Evolutionary conservation across 164 flowering plant species (phyloP), one percentile per base, ranked within the genome.

Genomic region (Nymphaea colorata): DNA sequence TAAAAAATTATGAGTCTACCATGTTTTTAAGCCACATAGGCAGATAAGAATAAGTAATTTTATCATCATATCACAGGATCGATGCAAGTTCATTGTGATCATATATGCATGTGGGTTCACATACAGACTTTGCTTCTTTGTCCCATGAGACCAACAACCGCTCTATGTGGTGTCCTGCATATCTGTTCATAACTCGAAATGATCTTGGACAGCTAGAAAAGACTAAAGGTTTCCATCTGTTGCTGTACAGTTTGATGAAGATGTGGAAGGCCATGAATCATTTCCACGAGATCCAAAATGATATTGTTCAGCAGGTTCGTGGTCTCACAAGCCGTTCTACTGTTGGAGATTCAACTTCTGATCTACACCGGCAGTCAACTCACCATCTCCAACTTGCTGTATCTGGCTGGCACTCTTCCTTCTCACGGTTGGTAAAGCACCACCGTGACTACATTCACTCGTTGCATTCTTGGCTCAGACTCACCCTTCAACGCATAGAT

Each of bases 231-330:
- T 25, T 25, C 36, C 36, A 25, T 25, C 36, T 25, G 36, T 55
- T 53, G 47, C 59, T 15, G 64, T 82, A 76, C 82, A 95, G 99
- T 78, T 74, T 86, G 61, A 88, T 87, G 96, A 85, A 85, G 82
- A 95, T 92, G 99, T 95, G 99, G 99, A 83, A 80, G 75, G 75
- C 94, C 10, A 95, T 95, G 99, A 83, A 95, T 74, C 90, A 86
- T 66, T 80, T 71, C 79, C 99, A 95, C 66, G 93, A 88, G 72
- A 71, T 84, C 45, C 98, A 95, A 67, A 88, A 85, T 76, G 78
- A 84, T 79, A 85, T 92, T 64, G 91, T 92, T 18, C 93, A 92
- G 80, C 98, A 95, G 81, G 99, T 95, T 3, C 80, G 88, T 4
- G 97, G 98, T 66, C 98, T 95, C 64, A 83, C 85, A 59, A 84